These are phyloP conservation scores for Acarospora socialis DNA, from an alignment of 2,329 filamentous ascomycete genomes.

Conservation along the genomic window DNA sequence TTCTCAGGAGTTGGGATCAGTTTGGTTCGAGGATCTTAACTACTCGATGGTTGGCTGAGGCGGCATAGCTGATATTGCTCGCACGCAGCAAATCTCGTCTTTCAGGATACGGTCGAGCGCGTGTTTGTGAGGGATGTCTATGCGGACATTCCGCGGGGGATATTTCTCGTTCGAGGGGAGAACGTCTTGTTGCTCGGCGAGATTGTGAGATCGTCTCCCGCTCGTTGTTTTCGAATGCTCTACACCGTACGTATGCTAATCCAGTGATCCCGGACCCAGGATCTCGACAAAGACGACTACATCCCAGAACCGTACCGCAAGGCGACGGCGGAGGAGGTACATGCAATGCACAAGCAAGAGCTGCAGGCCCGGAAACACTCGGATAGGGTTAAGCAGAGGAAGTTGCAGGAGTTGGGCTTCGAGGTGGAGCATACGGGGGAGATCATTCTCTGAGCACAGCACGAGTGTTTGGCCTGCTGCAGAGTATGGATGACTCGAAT, in stretches of 20 bases:
- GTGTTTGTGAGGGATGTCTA: constrained; percentile 64
- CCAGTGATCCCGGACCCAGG: constrained; percentile 30
- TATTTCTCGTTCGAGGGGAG: constrained; percentile 87
- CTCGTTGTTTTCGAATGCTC: neutral
- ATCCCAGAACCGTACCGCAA: constrained; percentile 54
- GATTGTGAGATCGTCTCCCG: constrained; percentile 41
- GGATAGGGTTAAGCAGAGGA: constrained; percentile 59
- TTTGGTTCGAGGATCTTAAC: constrained; percentile 48
- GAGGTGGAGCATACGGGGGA: constrained; percentile 75
- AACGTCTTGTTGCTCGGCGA: constrained; percentile 94
- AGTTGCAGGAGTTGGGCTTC: constrained; percentile 66
- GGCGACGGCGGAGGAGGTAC: constrained; percentile 55
- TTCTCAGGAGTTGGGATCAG: constrained; percentile 92
- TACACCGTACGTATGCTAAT: constrained; percentile 1
- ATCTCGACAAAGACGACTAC: constrained; percentile 90
- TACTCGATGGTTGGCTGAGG: neutral
- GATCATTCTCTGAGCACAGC: constrained; percentile 45
- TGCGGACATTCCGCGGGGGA: constrained; percentile 70
- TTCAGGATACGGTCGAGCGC: constrained; percentile 84
- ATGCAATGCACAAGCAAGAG: constrained; percentile 57
- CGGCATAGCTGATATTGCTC: neutral
- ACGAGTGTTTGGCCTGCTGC: constrained; percentile 3
- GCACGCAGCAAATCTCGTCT: constrained; percentile 69
- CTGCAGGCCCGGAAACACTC: constrained; percentile 52
- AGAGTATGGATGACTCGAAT: no score